phyloP scores from a whole-genome alignment of 768 basidiomycete genomes.

The Tephrocybe sp. region DNA sequence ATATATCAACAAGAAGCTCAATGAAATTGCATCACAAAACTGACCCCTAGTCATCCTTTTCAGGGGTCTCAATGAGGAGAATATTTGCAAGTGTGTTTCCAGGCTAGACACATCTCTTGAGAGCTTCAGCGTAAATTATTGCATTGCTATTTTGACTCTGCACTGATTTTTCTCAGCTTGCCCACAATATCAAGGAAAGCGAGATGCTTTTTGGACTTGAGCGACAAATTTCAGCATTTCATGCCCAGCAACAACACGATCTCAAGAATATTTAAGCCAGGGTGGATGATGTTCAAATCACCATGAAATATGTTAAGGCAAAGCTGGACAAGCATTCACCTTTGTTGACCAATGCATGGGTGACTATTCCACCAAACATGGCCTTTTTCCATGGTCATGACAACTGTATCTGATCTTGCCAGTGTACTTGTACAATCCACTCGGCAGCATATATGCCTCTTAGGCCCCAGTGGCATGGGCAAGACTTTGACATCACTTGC shows the following conservation, averaged over 20 bases:
- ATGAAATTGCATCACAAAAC: conserved; percentile 6
- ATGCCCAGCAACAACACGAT: background rate
- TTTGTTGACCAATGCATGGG: background rate
- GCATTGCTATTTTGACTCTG: no score
- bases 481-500: conserved; percentile 37
- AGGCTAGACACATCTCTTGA: conserved; percentile 3
- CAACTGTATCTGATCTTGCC: conserved; percentile 17
- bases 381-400: conserved; percentile 21
- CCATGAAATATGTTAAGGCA: conserved; percentile 6
- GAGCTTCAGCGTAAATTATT: conserved; percentile 5
- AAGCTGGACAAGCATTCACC: background rate
- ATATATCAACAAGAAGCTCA: conserved; percentile 3
- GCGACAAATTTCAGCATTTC: conserved; percentile 3
- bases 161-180: background rate
- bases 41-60: background rate
- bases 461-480: conserved; percentile 37
- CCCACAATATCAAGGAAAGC: background rate
- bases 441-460: conserved; percentile 20
- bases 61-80: conserved; percentile 7
- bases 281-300: background rate
- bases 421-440: conserved; percentile 3
- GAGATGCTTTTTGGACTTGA: background rate
- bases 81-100: conserved; percentile 6
- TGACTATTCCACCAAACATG: conserved; percentile 14
- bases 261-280: no score